These are phyloP conservation scores for Aspergillus tanneri DNA, from an alignment of 2,329 filamentous ascomycete species.

Conservation along the genomic window DNA sequence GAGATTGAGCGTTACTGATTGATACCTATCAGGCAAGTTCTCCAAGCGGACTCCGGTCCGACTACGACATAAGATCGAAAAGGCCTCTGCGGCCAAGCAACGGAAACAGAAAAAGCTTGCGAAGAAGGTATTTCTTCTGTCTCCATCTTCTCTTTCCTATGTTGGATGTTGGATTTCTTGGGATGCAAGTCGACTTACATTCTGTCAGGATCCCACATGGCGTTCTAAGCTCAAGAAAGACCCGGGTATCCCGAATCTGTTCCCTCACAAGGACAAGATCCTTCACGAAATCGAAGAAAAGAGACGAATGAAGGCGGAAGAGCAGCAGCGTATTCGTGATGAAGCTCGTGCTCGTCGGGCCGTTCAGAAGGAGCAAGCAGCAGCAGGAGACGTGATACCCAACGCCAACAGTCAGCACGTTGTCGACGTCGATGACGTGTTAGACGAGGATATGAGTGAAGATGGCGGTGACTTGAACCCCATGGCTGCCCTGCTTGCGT, in stretches of 20 bases:
- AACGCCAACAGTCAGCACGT: slow-evolving; percentile 32
- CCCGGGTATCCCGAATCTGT: slow-evolving; percentile 93
- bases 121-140: slow-evolving; percentile 64
- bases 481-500: slow-evolving; percentile 45
- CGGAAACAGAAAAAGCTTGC: slow-evolving; percentile 82
- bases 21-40: slow-evolving; percentile 68
- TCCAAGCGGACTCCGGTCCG: slow-evolving; percentile 91
- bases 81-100: slow-evolving; percentile 85
- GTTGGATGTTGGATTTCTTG: slow-evolving; percentile 7
- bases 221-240: slow-evolving; percentile 94
- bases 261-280: slow-evolving; percentile 95
- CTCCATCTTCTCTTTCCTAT: background rate
- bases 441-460: slow-evolving; percentile 46
- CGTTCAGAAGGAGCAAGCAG: slow-evolving; percentile 38
- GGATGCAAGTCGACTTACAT: background rate
- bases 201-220: slow-evolving; percentile 81
- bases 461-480: slow-evolving; percentile 50
- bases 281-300: slow-evolving; percentile 92
- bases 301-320: slow-evolving; percentile 75
- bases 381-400: slow-evolving; percentile 32
- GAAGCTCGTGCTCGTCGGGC: slow-evolving; percentile 54
- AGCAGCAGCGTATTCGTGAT: slow-evolving; percentile 68
- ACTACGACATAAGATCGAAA: slow-evolving; percentile 93
- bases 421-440: slow-evolving; percentile 54
- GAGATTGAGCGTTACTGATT: background rate